These are phyloP conservation scores for Acacia melanoxylon DNA, from an alignment of 306 rosid genomes.

Conservation along the genomic window DNA sequence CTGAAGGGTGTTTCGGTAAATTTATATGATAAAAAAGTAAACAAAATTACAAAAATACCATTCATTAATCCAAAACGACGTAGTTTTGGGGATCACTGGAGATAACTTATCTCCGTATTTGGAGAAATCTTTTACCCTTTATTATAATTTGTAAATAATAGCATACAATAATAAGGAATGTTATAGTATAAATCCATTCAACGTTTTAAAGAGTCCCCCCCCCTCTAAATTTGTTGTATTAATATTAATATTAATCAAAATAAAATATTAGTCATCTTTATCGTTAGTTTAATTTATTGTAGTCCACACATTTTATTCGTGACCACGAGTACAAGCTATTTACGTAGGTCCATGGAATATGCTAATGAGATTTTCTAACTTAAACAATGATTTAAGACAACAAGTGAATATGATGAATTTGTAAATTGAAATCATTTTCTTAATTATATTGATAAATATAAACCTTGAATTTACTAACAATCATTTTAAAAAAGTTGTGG, in stretches of 20 bases:
- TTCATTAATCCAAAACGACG: too few species aligned
- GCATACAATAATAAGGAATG: not conserved
- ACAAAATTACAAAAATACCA: too few species aligned
- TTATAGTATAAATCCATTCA: not conserved
- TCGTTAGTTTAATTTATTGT: not conserved
- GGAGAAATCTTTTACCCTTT: too few species aligned
- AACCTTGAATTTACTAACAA: not conserved
- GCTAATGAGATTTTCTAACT: not conserved
- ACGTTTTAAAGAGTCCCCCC: not conserved
- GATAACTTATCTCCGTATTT: too few species aligned
- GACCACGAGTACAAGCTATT: not conserved
- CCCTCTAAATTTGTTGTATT: not conserved
- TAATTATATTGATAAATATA: too few species aligned
- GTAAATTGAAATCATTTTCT: not conserved
- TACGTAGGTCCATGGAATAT: not conserved
- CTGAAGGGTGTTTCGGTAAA: too few species aligned
- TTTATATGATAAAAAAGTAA: too few species aligned
- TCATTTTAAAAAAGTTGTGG: not conserved
- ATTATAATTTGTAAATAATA: too few species aligned
- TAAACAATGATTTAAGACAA: not conserved
- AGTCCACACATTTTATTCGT: not conserved
- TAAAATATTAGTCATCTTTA: not conserved
- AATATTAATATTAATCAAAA: not conserved
- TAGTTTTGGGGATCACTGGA: too few species aligned
- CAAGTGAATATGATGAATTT: not conserved